Evolutionary conservation across 2,329 filamentous ascomycete genomes (phyloP), one percentile per base, ranked within the genome.

Genomic region (Daldinia sp.): DNA sequence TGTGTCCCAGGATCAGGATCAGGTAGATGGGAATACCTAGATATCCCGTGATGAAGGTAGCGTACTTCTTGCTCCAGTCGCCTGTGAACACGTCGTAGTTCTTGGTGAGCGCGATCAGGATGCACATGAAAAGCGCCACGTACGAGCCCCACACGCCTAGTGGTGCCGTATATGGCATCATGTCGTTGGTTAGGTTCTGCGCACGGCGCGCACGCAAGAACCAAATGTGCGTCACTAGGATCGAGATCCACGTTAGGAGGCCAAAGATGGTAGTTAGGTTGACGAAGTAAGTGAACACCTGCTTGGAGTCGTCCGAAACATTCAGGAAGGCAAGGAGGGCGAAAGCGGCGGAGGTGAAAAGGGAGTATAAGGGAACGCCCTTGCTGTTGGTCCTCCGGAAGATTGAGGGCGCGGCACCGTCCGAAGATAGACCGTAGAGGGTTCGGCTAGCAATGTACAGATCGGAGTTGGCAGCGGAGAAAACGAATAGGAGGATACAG

Each of bases 21-120:
- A 93, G 76, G 76, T 92, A 94, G 19, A 94, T 76, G 1, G 91
- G 91, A 69, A 94, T 93, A 51, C 90, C 91, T 6, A 90, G 79
- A 75, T 93, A 93, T 23, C 89, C 89, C 0, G 89, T 92, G 75
- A 94, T 86, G 77, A 94, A 93, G 71, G 85, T 88, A 80, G 90
- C 88, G 81, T 90, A 90, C 51, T 80, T 80, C 58, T 75, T 61
- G 48, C 67, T 71, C 70, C 77, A 82, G 81, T 68, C 79, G 72
- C 70, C 75, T 2, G 86, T 81, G 76, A 95, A 95, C 61, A 90
- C 88, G 58, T 85, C 82, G 77, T 87, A 95, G 82, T 93, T 94
- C 84, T 95, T 96, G 73, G 92, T 94, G 52, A 96, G 74, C 1
- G 90, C 85, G 64, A 95, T 90, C 30, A 95, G 74, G 72, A 84